Evolutionary conservation across 148 eudicot genomes (phyloP).

Genomic region (Linanthus parryae): DNA sequence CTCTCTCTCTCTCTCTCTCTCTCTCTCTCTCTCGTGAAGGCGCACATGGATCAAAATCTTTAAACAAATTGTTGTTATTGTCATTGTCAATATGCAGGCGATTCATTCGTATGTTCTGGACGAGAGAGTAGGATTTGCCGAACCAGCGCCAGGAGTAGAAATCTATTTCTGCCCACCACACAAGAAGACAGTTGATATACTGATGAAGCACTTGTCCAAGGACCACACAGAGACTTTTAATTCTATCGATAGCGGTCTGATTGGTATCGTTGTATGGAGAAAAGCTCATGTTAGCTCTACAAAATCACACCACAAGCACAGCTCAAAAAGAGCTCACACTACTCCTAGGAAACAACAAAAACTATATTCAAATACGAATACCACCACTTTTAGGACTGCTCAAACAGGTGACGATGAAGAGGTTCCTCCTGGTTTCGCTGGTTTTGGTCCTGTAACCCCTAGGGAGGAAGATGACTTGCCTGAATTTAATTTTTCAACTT

Average conservation of each 20-base stretch:
- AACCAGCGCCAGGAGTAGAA: conserved; percentile 69
- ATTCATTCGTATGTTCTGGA: conserved; percentile 67
- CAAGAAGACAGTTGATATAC: conserved; percentile 46
- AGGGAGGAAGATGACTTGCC: conserved; percentile 88
- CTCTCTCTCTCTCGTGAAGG: too few species aligned
- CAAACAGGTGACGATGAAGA: conserved; percentile 62
- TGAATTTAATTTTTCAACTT: conserved; percentile 61
- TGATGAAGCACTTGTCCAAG: conserved; percentile 46
- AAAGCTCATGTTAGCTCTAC: conserved; percentile 50
- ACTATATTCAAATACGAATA: conserved; percentile 27
- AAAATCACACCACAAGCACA: conserved; percentile 36
- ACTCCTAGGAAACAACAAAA: conserved; percentile 32
- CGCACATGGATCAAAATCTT: background rate
- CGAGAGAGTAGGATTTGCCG: conserved; percentile 75
- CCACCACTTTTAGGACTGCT: conserved; percentile 15
- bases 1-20: background rate
- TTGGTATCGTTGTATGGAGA: conserved; percentile 91
- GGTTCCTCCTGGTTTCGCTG: conserved; percentile 91
- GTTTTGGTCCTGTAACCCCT: conserved; percentile 61
- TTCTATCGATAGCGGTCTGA: conserved; percentile 56
- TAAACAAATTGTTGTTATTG: background rate
- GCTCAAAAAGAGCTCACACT: conserved; percentile 34
- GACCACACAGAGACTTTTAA: conserved; percentile 38
- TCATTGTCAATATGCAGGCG: conserved; percentile 33
- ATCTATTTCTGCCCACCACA: conserved; percentile 66